A percentile compares a stretch with the other conserved stretches of the same genome.
phyloP scores from a whole-genome alignment of 202 grass and related monocot species.

The Schoenoplectus triqueter region DNA sequence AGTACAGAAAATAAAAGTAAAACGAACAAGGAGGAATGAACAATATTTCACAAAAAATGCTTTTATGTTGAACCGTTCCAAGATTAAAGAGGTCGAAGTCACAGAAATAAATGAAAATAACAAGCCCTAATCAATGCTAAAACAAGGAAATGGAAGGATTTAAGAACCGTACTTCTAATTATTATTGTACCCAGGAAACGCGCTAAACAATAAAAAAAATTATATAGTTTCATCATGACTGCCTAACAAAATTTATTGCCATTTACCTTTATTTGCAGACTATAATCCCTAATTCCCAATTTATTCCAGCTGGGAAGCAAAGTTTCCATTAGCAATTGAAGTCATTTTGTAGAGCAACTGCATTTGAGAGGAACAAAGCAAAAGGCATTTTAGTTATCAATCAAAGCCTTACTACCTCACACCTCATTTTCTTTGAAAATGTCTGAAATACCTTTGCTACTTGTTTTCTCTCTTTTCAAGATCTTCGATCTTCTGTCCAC shows the following conservation, averaged over 20 bases:
- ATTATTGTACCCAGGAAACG: constrained; percentile 7
- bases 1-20: neutral
- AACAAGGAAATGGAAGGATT: neutral
- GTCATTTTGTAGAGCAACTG: constrained; percentile 14
- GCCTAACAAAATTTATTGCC: neutral
- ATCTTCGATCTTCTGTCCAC: neutral
- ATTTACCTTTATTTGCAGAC: neutral
- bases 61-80: neutral
- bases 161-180: neutral
- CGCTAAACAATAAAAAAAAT: neutral
- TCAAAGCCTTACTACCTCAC: neutral
- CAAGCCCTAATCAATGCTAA: neutral
- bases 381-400: neutral
- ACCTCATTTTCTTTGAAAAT: constrained; percentile 7
- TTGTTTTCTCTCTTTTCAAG: constrained; percentile 6
- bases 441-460: neutral
- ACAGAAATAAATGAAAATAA: neutral
- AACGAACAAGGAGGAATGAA: neutral
- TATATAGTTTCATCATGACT: neutral
- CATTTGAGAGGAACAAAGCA: constrained; percentile 1
- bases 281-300: neutral
- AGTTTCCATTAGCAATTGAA: constrained; percentile 25
- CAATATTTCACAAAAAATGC: neutral
- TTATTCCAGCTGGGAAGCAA: neutral
- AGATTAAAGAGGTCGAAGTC: neutral